Evolutionary conservation across 1,139 yeast genomes (phyloP).

Genomic region (Eremothecium gossypii): DNA sequence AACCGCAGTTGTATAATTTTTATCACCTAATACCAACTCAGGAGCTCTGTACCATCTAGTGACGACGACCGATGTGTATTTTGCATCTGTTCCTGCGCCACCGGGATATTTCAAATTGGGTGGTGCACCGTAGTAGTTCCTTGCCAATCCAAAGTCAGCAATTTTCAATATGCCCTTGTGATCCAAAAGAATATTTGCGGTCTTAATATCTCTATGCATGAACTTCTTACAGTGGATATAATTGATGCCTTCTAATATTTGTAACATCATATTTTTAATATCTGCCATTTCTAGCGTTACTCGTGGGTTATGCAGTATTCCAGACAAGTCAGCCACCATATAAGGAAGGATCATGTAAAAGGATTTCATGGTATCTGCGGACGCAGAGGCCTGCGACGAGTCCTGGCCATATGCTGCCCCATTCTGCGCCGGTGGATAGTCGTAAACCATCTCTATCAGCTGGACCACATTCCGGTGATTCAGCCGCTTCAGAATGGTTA

Average conservation of each 20-base stretch:
- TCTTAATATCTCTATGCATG: slow-evolving; percentile 88
- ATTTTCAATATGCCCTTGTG: slow-evolving; percentile 67
- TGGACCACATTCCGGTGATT: slow-evolving; percentile 65
- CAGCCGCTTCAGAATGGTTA: slow-evolving; percentile 67
- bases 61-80: slow-evolving; percentile 85
- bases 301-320: slow-evolving; percentile 79
- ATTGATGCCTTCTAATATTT: slow-evolving; percentile 68
- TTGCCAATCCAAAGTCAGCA: slow-evolving; percentile 92
- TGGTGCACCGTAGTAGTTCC: slow-evolving; percentile 62
- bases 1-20: slow-evolving; percentile 82
- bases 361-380: slow-evolving; percentile 28
- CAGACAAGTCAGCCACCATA: slow-evolving; percentile 89
- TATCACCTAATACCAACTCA: slow-evolving; percentile 77
- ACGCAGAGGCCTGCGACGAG: slow-evolving; percentile 8
- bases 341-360: slow-evolving; percentile 90
- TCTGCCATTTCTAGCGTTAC: slow-evolving; percentile 53
- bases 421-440: slow-evolving; percentile 32
- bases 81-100: slow-evolving; percentile 56
- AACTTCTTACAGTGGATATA: slow-evolving; percentile 64
- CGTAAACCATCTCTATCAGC: slow-evolving; percentile 74
- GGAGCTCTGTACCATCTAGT: slow-evolving; percentile 98
- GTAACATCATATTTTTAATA: slow-evolving; percentile 76
- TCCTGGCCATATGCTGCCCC: slow-evolving; percentile 9
- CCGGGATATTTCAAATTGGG: slow-evolving; percentile 50
- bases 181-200: slow-evolving; percentile 83